Evolutionary conservation across 805 yeast genomes (phyloP), one percentile per base, ranked within the genome.

Genomic region (Priceomyces carsonii): DNA sequence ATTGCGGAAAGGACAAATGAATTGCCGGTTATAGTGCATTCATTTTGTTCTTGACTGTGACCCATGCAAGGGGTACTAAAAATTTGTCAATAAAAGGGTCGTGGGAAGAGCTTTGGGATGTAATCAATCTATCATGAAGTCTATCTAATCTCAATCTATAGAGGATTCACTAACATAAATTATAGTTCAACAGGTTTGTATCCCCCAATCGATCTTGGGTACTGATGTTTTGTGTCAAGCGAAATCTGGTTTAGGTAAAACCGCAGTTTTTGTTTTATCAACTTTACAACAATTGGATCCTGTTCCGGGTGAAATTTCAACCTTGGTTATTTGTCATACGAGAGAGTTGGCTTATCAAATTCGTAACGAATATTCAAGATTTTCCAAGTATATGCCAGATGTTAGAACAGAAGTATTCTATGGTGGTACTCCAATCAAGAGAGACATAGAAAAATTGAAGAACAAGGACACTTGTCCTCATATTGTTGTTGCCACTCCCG

Each of bases 271-370:
- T 54, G 98, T 91, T 42, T 76, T 91, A 55, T 86, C 96, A 17
- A 91, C 99, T 44, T 77, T 91, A 60, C 98, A 91, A 70, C 97
- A 91, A 71, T 76, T 91, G 57, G 98, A 93, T 58, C 98, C 99
- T 29, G 88, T 91, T 50, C 88, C 95, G 43, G 99, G 98, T 57
- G 98, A 91, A 68, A 85, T 93, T 46, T 80, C 96, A 36, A 91
- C 95, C 37, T 74, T 93, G 56, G 98, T 91, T 31, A 80, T 91
- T 51, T 93, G 98, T 73, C 97, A 93, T 71, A 95, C 99, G 43
- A 88, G 99, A 76, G 99, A 91, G 73, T 77, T 91, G 72, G 99
- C 99, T 23, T 91, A 89, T 71, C 99, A 91, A 73, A 93, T 91
- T 66, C 85, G 89, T 69, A 91, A 93, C 64, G 99, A 91, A 73